These are phyloP conservation scores for Lobulomyces angularis DNA, from an alignment of 192 early-diverging fungal species.

Conservation along the genomic window DNA sequence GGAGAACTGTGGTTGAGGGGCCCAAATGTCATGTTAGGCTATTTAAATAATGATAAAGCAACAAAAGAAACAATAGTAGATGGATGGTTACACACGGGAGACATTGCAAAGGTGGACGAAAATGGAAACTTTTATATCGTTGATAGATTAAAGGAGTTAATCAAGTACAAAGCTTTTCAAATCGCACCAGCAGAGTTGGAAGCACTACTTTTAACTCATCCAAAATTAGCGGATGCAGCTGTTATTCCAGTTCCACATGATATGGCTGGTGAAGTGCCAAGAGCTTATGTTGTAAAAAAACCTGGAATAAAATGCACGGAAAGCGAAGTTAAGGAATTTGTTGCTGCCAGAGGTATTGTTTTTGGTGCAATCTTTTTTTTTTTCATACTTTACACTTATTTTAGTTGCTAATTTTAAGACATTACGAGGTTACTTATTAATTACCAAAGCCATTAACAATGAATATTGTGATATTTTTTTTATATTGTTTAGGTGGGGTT, in stretches of 20 bases:
- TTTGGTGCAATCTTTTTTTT: too few relatives aligned
- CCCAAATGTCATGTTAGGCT: slow-evolving; percentile 80
- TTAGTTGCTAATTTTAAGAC: slow-evolving; percentile 65
- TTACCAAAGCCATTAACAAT: too few relatives aligned
- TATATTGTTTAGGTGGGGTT: too few relatives aligned
- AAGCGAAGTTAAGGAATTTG: slow-evolving; percentile 37
- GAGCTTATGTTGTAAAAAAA: slow-evolving; percentile 62
- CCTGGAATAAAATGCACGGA: slow-evolving; percentile 22
- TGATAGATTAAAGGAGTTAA: slow-evolving; percentile 78
- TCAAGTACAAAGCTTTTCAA: slow-evolving; percentile 71
- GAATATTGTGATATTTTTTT: too few relatives aligned
- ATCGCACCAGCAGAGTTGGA: slow-evolving; percentile 85
- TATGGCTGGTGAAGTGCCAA: slow-evolving; percentile 51
- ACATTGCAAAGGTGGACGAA: slow-evolving; percentile 58
- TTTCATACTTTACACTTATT: too few relatives aligned
- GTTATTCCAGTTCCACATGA: slow-evolving; percentile 25
- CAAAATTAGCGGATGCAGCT: slow-evolving; percentile 33
- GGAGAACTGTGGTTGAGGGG: slow-evolving; percentile 86
- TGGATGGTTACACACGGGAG: slow-evolving; percentile 70
- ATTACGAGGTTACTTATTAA: slow-evolving; percentile 67
- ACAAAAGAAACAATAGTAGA: slow-evolving; percentile 65
- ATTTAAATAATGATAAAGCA: slow-evolving; percentile 65
- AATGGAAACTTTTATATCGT: slow-evolving; percentile 54
- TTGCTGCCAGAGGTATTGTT: slow-evolving; percentile 44
- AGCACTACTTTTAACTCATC: slow-evolving; percentile 55